Evolutionary conservation across 2,329 filamentous ascomycete genomes (phyloP).

Genomic region (Neonectria punicea): DNA sequence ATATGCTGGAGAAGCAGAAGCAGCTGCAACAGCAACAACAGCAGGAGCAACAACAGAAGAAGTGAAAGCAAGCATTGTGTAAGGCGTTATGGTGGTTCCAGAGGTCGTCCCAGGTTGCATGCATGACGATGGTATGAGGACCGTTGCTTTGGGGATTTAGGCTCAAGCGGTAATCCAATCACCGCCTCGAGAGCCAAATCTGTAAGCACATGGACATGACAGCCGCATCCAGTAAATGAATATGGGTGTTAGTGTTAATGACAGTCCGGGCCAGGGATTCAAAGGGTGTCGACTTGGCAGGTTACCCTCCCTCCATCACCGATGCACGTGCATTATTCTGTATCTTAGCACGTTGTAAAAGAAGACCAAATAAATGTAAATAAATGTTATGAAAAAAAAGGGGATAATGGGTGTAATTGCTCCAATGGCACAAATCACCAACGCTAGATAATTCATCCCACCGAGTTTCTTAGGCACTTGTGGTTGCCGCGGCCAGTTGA

Average conservation of each 20-base stretch:
- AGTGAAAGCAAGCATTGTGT: slow-evolving; percentile 23
- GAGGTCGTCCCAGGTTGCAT: background rate
- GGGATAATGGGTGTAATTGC: background rate
- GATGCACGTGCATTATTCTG: slow-evolving; percentile 18
- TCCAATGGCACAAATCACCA: background rate
- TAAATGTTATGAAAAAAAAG: slow-evolving; percentile 3
- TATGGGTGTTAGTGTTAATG: background rate
- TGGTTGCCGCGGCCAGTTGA: background rate
- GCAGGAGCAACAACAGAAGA: slow-evolving; percentile 39
- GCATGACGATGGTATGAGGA: background rate
- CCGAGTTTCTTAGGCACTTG: background rate
- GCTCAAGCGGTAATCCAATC: background rate
- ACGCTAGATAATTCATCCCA: no score
- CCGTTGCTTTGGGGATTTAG: background rate
- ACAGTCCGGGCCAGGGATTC: background rate
- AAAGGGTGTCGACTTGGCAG: background rate
- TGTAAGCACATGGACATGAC: background rate
- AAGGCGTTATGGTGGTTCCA: background rate
- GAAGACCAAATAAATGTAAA: slow-evolving; percentile 4
- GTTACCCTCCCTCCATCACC: slow-evolving; percentile 3
- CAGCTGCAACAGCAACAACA: slow-evolving; percentile 42
- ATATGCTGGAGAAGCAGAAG: slow-evolving; percentile 49
- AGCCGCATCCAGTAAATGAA: background rate
- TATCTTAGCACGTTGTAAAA: slow-evolving; percentile 17
- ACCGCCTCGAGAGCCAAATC: background rate